phyloP scores from a whole-genome alignment of 1,284 basidiomycete species.

The Pseudozyma sp. region DNA sequence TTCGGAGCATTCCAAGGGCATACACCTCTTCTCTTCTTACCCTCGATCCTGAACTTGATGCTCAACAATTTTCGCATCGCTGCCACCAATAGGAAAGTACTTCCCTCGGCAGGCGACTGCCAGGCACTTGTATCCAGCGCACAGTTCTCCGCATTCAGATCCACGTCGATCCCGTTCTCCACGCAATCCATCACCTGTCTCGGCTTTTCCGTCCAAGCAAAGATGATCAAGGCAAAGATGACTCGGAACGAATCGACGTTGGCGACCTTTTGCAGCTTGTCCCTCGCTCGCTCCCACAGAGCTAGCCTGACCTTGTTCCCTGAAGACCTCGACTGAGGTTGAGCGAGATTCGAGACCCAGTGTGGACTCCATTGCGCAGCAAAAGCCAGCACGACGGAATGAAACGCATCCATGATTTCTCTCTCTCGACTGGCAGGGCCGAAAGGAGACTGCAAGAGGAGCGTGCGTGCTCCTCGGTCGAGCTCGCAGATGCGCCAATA shows the following conservation, averaged over 20 bases:
- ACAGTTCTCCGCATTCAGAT: conserved; percentile 26
- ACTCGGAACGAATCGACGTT: conserved; percentile 38
- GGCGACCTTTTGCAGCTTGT: conserved; percentile 29
- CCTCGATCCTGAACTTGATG: conserved; percentile 32
- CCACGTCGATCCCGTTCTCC: conserved; percentile 2
- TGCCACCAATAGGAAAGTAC: conserved; percentile 32
- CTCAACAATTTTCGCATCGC: conserved; percentile 28
- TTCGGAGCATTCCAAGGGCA: conserved; percentile 13
- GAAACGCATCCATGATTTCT: conserved; percentile 37
- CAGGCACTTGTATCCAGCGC: conserved; percentile 33
- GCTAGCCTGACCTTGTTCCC: conserved; percentile 29
- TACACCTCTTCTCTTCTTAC: conserved; percentile 16
- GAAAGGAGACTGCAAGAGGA: conserved; percentile 9
- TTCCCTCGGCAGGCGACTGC: conserved; percentile 35
- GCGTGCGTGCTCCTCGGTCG: conserved; percentile 20
- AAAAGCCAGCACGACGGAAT: conserved; percentile 35
- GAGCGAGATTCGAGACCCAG: conserved; percentile 13
- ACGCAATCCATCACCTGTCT: conserved; percentile 20
- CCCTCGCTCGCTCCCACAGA: conserved; percentile 25
- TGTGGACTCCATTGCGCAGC: conserved; percentile 30
- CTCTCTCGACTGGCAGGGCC: conserved; percentile 8
- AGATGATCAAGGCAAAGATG: conserved; percentile 37
- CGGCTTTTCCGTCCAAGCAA: conserved; percentile 43
- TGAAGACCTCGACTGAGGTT: conserved; percentile 5
- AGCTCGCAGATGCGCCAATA: conserved; percentile 44